Conservation (phyloP, 1,284 basidiomycete species). For the Marasmius tenuissimus region DNA sequence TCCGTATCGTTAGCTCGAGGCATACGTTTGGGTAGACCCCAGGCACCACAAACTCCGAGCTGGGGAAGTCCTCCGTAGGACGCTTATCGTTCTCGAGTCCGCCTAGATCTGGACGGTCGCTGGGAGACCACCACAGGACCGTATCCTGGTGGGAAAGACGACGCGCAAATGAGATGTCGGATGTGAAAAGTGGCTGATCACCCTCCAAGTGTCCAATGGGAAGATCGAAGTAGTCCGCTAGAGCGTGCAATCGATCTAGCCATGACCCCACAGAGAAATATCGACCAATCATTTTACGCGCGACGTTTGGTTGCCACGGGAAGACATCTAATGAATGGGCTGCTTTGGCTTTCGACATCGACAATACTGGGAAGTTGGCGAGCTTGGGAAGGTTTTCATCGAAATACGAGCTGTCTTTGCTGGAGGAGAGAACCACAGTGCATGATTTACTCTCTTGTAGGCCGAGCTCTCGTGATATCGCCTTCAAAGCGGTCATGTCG, state of each 20-base stretch:
- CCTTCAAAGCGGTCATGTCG: conserved; percentile 81
- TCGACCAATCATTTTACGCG: conserved; percentile 80
- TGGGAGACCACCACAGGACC: conserved; percentile 95
- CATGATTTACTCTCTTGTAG: conserved; percentile 68
- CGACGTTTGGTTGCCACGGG: conserved; percentile 75
- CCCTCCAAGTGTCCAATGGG: conserved; percentile 91
- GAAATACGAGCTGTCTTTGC: conserved; percentile 85
- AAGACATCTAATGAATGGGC: conserved; percentile 77
- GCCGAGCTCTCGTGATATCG: conserved; percentile 87
- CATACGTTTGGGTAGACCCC: conserved; percentile 95
- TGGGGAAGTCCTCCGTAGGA: conserved; percentile 76
- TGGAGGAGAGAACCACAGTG: conserved; percentile 84
- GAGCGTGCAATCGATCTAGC: conserved; percentile 79
- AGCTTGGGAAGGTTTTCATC: conserved; percentile 75
- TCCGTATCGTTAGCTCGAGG: conserved; percentile 86
- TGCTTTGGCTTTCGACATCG: conserved; percentile 76
- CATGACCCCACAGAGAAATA: conserved; percentile 81
- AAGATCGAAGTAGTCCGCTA: conserved; percentile 91
- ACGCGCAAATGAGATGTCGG: conserved; percentile 92
- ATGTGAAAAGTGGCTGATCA: conserved; percentile 84
- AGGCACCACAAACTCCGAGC: conserved; percentile 83
- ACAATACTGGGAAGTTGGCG: conserved; percentile 85
- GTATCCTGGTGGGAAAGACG: conserved; percentile 86
- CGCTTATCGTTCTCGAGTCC: conserved; percentile 89
- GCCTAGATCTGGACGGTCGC: conserved; percentile 90